These are phyloP conservation scores for Adansonia madagascariensis DNA, from an alignment of 441 rosid genomes.

Conservation along the genomic window DNA sequence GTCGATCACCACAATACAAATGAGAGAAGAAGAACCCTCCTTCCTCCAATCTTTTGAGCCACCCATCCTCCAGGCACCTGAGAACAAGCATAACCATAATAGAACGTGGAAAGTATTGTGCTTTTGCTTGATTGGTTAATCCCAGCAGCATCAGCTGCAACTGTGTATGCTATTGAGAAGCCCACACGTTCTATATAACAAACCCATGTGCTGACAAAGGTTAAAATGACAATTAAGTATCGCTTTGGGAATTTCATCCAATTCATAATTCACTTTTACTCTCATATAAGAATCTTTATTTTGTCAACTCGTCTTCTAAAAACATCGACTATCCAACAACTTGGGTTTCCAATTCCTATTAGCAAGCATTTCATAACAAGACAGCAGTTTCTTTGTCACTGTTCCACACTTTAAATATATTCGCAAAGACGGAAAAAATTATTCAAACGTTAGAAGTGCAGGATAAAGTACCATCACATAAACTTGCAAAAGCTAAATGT, in stretches of 20 bases:
- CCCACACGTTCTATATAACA: slow-evolving; percentile 96
- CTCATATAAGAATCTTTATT: slow-evolving; percentile 25
- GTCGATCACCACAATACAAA: too few relatives aligned
- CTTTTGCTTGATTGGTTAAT: slow-evolving; percentile 90
- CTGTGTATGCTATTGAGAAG: slow-evolving; percentile 89
- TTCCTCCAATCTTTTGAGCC: slow-evolving; percentile 88
- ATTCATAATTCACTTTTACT: slow-evolving; percentile 45
- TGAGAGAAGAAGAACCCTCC: slow-evolving; percentile 83
- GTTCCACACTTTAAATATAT: slow-evolving; percentile 3
- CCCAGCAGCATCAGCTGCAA: slow-evolving; percentile 89
- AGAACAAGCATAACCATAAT: slow-evolving; percentile 85
- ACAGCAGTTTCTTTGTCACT: slow-evolving; percentile 14
- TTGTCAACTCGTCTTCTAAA: slow-evolving; percentile 13
- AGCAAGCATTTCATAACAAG: slow-evolving; percentile 20
- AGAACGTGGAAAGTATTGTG: slow-evolving; percentile 78
- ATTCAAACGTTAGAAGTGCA: not conserved
- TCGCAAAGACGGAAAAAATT: not conserved
- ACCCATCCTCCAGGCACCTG: slow-evolving; percentile 98
- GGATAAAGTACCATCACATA: not conserved
- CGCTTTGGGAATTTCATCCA: slow-evolving; percentile 69
- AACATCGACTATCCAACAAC: slow-evolving; percentile 14
- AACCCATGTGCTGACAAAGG: slow-evolving; percentile 78
- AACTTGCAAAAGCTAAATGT: slow-evolving; percentile 5
- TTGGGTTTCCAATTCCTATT: slow-evolving; percentile 15
- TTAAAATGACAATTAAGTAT: slow-evolving; percentile 74